Conservation (phyloP, 2,329 filamentous ascomycete genomes). For the Colletotrichum coccodes region DNA sequence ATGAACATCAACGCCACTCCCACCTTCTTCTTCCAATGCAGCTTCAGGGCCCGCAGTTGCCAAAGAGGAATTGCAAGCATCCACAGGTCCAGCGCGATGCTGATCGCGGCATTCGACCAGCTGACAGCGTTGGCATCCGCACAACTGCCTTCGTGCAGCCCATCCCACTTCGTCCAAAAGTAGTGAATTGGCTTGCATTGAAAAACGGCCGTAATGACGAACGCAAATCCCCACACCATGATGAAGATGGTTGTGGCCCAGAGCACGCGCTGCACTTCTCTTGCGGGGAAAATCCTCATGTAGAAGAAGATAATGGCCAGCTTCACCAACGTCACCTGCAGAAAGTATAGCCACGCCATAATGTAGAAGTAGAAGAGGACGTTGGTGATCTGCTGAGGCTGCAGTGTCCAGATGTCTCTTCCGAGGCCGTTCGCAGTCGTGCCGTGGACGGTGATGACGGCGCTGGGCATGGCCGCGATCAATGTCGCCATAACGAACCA, state of each 20-base stretch:
- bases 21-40: constrained; percentile 55
- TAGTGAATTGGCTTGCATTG: constrained; percentile 58
- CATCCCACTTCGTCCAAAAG: constrained; percentile 64
- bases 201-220: constrained; percentile 52
- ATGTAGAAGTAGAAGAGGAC: constrained; percentile 52
- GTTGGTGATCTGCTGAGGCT: constrained; percentile 48
- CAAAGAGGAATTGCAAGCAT: constrained; percentile 58
- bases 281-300: constrained; percentile 57
- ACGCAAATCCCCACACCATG: constrained; percentile 46
- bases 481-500: constrained; percentile 43
- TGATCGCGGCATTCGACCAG: constrained; percentile 58
- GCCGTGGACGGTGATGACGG: constrained; percentile 41
- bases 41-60: constrained; percentile 47
- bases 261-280: constrained; percentile 45
- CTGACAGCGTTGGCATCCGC: constrained; percentile 54
- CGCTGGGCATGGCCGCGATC: constrained; percentile 40
- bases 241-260: constrained; percentile 50
- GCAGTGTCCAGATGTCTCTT: constrained; percentile 57
- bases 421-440: constrained; percentile 50
- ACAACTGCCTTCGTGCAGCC: constrained; percentile 54
- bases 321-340: constrained; percentile 53
- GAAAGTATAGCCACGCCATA: constrained; percentile 53
- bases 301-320: constrained; percentile 62
- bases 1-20: constrained; percentile 56
- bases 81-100: constrained; percentile 58